Evolutionary conservation across 1,139 yeast genomes (phyloP).

Genomic region (Debaryomyces psychrophilus): DNA sequence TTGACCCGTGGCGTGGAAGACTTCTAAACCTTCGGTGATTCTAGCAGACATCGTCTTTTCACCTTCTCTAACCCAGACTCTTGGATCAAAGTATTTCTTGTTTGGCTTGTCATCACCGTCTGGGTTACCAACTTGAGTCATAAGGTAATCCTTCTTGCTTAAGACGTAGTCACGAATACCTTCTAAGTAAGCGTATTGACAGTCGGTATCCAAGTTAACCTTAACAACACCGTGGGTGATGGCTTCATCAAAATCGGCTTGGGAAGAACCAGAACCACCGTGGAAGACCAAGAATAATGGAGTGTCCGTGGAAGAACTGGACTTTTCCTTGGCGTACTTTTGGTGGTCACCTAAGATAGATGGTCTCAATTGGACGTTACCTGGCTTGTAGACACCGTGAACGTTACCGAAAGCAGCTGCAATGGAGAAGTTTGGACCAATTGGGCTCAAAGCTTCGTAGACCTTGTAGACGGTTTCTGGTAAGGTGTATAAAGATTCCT

Average conservation of each 20-base stretch:
- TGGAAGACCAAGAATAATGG: slow-evolving; percentile 99
- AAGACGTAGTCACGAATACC: slow-evolving; percentile 98
- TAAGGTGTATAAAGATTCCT: slow-evolving; percentile 87
- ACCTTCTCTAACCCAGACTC: slow-evolving; percentile 99
- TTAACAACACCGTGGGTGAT: slow-evolving; percentile 94
- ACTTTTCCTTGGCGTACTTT: slow-evolving; percentile 71
- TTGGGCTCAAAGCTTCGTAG: slow-evolving; percentile 84
- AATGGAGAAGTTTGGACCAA: slow-evolving; percentile 97
- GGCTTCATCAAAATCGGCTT: slow-evolving; percentile 88
- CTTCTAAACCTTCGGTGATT: slow-evolving; percentile 77
- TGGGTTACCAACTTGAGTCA: slow-evolving; percentile 96
- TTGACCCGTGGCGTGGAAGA: slow-evolving; percentile 81
- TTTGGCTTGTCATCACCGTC: slow-evolving; percentile 98
- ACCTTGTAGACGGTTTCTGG: slow-evolving; percentile 95
- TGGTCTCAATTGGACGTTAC: slow-evolving; percentile 94
- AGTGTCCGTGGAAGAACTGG: slow-evolving; percentile 55
- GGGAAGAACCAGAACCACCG: slow-evolving; percentile 99
- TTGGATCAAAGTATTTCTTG: slow-evolving; percentile 99
- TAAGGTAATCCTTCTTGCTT: slow-evolving; percentile 91
- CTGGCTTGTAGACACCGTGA: slow-evolving; percentile 99
- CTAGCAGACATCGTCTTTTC: slow-evolving; percentile 96
- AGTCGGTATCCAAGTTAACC: slow-evolving; percentile 99
- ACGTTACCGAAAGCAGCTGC: slow-evolving; percentile 99
- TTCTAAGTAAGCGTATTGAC: slow-evolving; percentile 94
- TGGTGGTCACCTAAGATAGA: slow-evolving; percentile 96